Evolutionary conservation across 2,329 filamentous ascomycete species (phyloP).

Genomic region (Pseudogymnoascus sp.): DNA sequence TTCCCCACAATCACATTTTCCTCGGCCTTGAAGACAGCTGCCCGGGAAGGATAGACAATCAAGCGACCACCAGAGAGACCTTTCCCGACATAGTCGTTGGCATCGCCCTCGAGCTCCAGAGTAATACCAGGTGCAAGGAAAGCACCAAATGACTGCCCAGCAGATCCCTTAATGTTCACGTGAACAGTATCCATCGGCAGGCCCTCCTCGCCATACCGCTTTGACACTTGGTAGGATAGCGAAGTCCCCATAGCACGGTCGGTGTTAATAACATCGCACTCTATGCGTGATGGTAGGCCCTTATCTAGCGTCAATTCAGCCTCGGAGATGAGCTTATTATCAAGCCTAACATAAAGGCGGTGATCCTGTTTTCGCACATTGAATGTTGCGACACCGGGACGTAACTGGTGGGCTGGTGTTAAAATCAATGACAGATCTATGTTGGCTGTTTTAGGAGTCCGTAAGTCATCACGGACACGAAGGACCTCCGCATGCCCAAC

Average conservation of each 20-base stretch:
- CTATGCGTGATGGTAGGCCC: conserved; percentile 83
- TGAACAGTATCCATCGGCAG: conserved; percentile 90
- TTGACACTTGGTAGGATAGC: conserved; percentile 91
- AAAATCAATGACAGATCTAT: conserved; percentile 88
- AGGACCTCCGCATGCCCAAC: conserved; percentile 84
- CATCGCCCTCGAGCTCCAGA: conserved; percentile 86
- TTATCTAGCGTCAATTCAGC: conserved; percentile 92
- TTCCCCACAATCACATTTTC: conserved; percentile 93
- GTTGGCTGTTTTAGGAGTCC: conserved; percentile 82
- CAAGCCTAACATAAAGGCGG: conserved; percentile 80
- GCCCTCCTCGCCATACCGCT: conserved; percentile 80
- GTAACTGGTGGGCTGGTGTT: conserved; percentile 90
- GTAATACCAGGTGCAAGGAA: conserved; percentile 91
- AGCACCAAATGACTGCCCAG: conserved; percentile 92
- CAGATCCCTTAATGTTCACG: conserved; percentile 91
- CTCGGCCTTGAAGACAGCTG: conserved; percentile 88
- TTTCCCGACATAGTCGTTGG: conserved; percentile 97
- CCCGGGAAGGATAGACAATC: conserved; percentile 85
- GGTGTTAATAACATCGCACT: conserved; percentile 94
- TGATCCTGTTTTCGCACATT: conserved; percentile 98
- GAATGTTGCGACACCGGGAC: conserved; percentile 90
- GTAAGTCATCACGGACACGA: conserved; percentile 78
- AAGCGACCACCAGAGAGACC: conserved; percentile 86
- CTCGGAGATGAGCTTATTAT: conserved; percentile 96
- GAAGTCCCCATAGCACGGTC: conserved; percentile 90